Percentiles rank a stretch among this genome's conserved stretches.
Conservation (phyloP, 2,329 filamentous ascomycete species). For the Fusarium sp. region DNA sequence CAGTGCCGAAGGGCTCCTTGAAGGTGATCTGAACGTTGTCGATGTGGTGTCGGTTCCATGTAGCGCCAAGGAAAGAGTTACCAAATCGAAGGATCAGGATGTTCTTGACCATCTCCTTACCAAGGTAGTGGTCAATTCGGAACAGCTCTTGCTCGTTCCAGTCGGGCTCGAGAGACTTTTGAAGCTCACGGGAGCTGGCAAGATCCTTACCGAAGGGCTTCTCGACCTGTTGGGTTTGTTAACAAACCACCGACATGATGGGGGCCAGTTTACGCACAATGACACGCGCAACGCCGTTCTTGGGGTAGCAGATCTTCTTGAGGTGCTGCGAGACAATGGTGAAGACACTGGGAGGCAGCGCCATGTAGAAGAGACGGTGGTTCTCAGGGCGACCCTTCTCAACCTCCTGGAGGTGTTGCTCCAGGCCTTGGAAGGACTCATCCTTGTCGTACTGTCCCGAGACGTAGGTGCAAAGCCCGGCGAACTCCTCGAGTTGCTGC, state of each 20-base stretch:
- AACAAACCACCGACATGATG: slow-evolving; percentile 21
- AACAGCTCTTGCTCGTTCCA: slow-evolving; percentile 99
- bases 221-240: slow-evolving; percentile 78
- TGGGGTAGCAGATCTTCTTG: slow-evolving; percentile 97
- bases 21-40: slow-evolving; percentile 99
- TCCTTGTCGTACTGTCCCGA: slow-evolving; percentile 99
- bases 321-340: slow-evolving; percentile 97
- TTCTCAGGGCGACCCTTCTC: slow-evolving; percentile 87
- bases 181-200: slow-evolving; percentile 91
- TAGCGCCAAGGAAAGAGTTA: slow-evolving; percentile 98
- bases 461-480: slow-evolving; percentile 89
- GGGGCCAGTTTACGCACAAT: slow-evolving; percentile 72
- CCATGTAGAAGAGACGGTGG: slow-evolving; percentile 99
- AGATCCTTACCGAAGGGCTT: slow-evolving; percentile 99
- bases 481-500: slow-evolving; percentile 93
- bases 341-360: slow-evolving; percentile 96
- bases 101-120: slow-evolving; percentile 99
- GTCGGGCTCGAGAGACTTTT: slow-evolving; percentile 94
- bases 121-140: slow-evolving; percentile 99
- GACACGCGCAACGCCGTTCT: slow-evolving; percentile 90
- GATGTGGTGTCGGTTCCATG: slow-evolving; percentile 99
- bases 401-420: slow-evolving; percentile 87
- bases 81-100: slow-evolving; percentile 97
- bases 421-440: slow-evolving; percentile 89
- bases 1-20: slow-evolving; percentile 99